Evolutionary conservation across 139 green algal genomes (phyloP), one percentile per base, ranked within the genome.

Genomic region (Auxenochlorella protothecoides): DNA sequence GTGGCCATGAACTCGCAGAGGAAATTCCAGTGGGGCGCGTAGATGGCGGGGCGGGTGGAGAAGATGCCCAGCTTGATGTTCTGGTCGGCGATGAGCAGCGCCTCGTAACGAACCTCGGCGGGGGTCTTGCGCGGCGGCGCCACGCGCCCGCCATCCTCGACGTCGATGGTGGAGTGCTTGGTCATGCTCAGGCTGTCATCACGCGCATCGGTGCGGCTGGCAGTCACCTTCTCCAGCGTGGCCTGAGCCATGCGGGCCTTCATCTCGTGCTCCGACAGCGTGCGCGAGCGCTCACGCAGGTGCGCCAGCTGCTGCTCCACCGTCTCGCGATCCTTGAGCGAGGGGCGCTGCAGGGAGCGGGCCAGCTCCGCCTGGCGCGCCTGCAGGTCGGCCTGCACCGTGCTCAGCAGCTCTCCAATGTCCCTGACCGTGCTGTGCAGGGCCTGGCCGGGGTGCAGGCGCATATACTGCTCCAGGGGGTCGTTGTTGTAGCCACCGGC

Each of bases 31-130:
- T 71, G 60, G 0, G 85, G 85, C 0, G 69, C 64, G 73, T 85
- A 84, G 63, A 90, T 84, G 53, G 84, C 85, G 5, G 86, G 86
- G 5, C 85, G 74, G 3, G 85, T 92, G 57, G 72, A 72, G 59
- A 92, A 92, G 59, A 92, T 79, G 15, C 63, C 72, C 14, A 92
- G 78, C 74, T 92, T 92, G 52, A 67, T 73, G 59, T 89, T 87
- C 69, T 90, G 83, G 68, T 91, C 85, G 0, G 85, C 85, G 8
- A 83, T 65, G 0, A 88, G 57, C 9, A 15, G 9, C 11, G 9
- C 9, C 57, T 62, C 57, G 57, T 62, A 11, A 9, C 57, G 57
- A 9, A 11, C 2, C 57, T 11, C 9, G 9, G 9, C 57, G 57
- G 9, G 57, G 9, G 57, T 62, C 57, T 62, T 9, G 9, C 11